Percentiles rank a stretch among this genome's conserved stretches.
phyloP scores from a whole-genome alignment of 2,329 filamentous ascomycete species.

The Xylariaceae sp. region DNA sequence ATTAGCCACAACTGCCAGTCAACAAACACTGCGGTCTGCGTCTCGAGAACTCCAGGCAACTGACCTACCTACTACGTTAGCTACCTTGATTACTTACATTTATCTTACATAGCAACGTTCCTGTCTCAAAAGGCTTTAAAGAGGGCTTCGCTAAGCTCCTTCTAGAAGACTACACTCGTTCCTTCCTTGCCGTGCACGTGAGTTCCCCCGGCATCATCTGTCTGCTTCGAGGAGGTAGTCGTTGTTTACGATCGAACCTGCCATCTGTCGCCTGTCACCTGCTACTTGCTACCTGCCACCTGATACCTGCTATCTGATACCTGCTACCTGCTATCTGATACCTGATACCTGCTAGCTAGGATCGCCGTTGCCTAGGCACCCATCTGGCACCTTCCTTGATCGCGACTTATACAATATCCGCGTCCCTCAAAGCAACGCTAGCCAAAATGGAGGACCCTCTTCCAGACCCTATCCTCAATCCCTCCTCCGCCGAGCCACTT shows the following conservation, averaged over 20 bases:
- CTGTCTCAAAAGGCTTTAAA: too few relatives aligned
- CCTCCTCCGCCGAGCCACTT: slow-evolving; percentile 13
- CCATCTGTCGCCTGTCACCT: neutral
- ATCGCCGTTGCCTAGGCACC: neutral
- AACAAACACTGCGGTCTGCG: slow-evolving; percentile 3
- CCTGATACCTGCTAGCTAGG: too few relatives aligned
- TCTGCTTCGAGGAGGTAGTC: neutral
- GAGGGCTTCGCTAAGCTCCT: too few relatives aligned
- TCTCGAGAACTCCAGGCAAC: too few relatives aligned
- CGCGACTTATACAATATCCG: neutral
- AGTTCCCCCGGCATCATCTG: neutral
- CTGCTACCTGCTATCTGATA: too few relatives aligned
- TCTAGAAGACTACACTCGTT: neutral
- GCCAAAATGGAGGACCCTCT: slow-evolving; percentile 5
- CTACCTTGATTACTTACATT: too few relatives aligned
- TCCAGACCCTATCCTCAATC: neutral
- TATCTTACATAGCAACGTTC: too few relatives aligned
- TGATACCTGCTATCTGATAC: too few relatives aligned
- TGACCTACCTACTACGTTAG: too few relatives aligned
- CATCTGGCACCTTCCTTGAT: neutral
- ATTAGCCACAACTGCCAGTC: neutral
- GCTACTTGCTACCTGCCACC: too few relatives aligned
- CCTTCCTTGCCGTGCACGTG: neutral
- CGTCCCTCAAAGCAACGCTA: neutral
- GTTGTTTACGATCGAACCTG: neutral